These are phyloP conservation scores for Debaryomyces hansenii DNA, from an alignment of 805 yeast species.

Conservation along the genomic window DNA sequence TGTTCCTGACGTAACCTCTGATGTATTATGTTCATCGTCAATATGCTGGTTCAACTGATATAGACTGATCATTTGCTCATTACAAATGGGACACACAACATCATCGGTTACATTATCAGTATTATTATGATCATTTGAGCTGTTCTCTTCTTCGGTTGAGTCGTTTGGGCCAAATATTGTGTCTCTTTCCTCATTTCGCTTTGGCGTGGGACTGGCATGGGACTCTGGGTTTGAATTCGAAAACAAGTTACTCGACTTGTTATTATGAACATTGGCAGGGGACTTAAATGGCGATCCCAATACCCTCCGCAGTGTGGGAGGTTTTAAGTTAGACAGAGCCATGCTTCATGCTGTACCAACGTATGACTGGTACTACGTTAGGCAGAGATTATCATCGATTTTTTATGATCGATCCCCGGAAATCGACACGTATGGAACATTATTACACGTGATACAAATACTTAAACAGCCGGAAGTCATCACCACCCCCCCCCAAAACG, in stretches of 20 bases:
- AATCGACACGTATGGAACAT: too few species aligned
- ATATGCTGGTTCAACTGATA: constrained; percentile 64
- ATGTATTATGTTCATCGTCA: constrained; percentile 58
- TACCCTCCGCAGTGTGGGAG: constrained; percentile 12
- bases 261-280: constrained; percentile 8
- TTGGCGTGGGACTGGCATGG: neutral
- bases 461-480: too few species aligned
- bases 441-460: too few species aligned
- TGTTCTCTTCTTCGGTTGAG: neutral
- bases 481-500: too few species aligned
- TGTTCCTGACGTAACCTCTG: neutral
- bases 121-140: neutral
- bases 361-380: too few species aligned
- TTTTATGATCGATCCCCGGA: too few species aligned
- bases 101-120: neutral
- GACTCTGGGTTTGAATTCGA: neutral
- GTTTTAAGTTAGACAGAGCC: neutral
- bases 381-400: too few species aligned
- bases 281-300: constrained; percentile 27
- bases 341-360: neutral
- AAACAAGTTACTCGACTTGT: neutral
- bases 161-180: neutral
- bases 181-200: neutral
- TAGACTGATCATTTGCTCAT: constrained; percentile 54
- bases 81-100: constrained; percentile 68